Base-by-base conservation (phyloP, 2,329 filamentous ascomycete species). In the Arthroderma sp. region DNA sequence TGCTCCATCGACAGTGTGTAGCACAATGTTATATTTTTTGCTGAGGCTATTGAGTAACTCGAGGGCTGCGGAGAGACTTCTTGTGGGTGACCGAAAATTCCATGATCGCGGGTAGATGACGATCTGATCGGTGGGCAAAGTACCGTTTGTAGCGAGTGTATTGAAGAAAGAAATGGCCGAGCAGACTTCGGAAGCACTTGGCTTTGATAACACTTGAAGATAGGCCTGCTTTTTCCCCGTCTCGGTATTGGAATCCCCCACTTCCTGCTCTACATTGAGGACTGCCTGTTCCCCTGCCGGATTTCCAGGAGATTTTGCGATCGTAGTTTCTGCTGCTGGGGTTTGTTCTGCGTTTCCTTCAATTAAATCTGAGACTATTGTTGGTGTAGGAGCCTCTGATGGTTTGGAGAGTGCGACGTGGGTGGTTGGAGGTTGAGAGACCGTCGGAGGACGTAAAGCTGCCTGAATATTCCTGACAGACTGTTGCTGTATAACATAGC, bases 401-500 rank as follows among this genome's bases (percentile, higher is more conserved):
- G 34, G 33, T 29, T 43, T 4, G 27, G 29, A 2, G 11, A n/a
- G 33, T 31, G 34, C 27, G 29, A 38, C 41, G 29, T 40, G 40
- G 33, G 34, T 36, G 22, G 34, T 38, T 7, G 15, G 40, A 9
- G 40, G 42, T 15, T 36, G 34, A 27, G 10, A 29, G 6, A 31
- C 8, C 15, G 40, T n/a, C 8, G 44, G 40, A 29, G 40, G 44
- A 8, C 42, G 46, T 10, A 49, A 30, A 10, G 40, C 49, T 4
- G 47, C 49, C 55, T 89, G 83, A 30, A 95, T 73, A 54, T 81
- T 81, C 50, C 75, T 76, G 4, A 94, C 77, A 0, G 86, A 91
- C 55, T 85, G 78, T 63, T 95, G 88, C 57, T 95, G 88, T 43
- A 94, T 74, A 3, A 80, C 75, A 61, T 93, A 94, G 56, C 88